These are phyloP conservation scores for Plasmodium yoelii DNA, from an alignment of 169 alveolate species.

Conservation along the genomic window DNA sequence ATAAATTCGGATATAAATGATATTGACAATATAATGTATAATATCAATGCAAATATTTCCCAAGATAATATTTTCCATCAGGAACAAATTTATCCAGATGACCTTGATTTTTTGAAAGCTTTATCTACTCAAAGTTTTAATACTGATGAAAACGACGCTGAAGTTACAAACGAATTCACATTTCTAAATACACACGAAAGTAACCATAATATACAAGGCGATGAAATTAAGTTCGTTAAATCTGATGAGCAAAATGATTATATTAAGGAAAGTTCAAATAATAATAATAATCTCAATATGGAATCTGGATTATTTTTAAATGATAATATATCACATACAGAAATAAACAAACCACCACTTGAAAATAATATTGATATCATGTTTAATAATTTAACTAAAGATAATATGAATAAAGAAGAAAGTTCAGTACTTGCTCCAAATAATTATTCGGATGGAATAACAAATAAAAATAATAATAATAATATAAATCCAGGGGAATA, in stretches of 20 bases:
- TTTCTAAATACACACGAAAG: neutral
- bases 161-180: constrained; percentile 7
- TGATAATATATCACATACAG: neutral
- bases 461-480: constrained; percentile 15
- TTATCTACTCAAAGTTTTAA: neutral
- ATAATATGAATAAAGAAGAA: neutral
- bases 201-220: neutral
- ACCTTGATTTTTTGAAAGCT: constrained; percentile 10
- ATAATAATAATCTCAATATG: too few species aligned
- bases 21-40: constrained; percentile 57
- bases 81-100: constrained; percentile 37
- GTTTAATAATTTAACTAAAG: neutral
- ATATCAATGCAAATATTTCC: constrained; percentile 23
- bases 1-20: constrained; percentile 45
- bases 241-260: too few species aligned
- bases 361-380: constrained; percentile 18
- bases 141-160: constrained; percentile 4
- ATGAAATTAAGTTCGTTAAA: too few species aligned
- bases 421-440: too few species aligned
- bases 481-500: neutral
- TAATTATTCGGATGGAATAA: neutral
- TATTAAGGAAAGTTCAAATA: too few species aligned
- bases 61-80: constrained; percentile 16
- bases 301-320: too few species aligned
- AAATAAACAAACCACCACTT: neutral